Percentiles rank a stretch among this genome's conserved stretches.
These are phyloP conservation scores for Penicillium palitans DNA, from an alignment of 2,329 filamentous ascomycete species.

Conservation along the genomic window DNA sequence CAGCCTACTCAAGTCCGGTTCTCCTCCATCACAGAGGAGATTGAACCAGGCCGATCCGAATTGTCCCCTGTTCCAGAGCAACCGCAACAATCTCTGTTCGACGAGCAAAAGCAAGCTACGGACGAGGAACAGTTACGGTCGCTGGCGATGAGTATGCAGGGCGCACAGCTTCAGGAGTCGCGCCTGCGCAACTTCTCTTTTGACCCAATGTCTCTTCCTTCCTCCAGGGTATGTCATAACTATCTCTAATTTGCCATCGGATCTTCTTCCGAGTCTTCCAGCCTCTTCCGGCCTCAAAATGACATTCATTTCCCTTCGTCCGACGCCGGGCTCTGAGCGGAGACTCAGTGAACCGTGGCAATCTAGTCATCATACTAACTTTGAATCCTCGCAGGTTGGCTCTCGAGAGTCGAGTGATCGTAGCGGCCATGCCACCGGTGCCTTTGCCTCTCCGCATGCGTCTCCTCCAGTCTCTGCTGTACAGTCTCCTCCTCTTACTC, in stretches of 20 bases:
- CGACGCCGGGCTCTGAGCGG: background rate
- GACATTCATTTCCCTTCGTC: background rate
- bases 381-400: slow-evolving; percentile 34
- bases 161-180: slow-evolving; percentile 74
- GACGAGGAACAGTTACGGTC: slow-evolving; percentile 66
- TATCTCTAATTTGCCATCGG: slow-evolving; percentile 10
- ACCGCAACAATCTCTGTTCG: slow-evolving; percentile 5
- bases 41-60: slow-evolving; percentile 52
- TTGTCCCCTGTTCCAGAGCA: slow-evolving; percentile 24
- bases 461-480: slow-evolving; percentile 69
- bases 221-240: slow-evolving; percentile 42
- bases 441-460: slow-evolving; percentile 64
- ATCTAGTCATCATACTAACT: slow-evolving; percentile 10
- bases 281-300: background rate
- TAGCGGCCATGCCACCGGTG: slow-evolving; percentile 61
- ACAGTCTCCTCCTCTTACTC: slow-evolving; percentile 87
- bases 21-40: slow-evolving; percentile 69
- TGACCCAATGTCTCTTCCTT: slow-evolving; percentile 83
- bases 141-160: slow-evolving; percentile 71
- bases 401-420: slow-evolving; percentile 62
- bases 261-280: background rate
- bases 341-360: background rate
- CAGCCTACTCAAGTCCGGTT: slow-evolving; percentile 62
- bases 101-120: slow-evolving; percentile 25
- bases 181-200: slow-evolving; percentile 85